Evolutionary conservation across 805 yeast species (phyloP).

Genomic region (Hyphopichia homilentoma): DNA sequence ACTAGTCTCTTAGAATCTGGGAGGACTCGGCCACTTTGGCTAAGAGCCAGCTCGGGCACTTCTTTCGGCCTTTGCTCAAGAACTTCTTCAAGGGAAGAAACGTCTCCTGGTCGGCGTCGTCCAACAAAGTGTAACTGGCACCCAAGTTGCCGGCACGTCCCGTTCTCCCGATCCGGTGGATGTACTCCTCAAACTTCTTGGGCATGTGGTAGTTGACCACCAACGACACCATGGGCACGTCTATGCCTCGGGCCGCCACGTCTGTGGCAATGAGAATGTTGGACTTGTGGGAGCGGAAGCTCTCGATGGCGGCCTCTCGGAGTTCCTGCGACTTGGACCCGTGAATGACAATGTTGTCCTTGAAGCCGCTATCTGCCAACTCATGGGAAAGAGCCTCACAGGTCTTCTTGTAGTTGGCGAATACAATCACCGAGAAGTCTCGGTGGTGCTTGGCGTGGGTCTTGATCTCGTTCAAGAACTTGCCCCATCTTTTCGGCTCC

Average conservation of each 20-base stretch:
- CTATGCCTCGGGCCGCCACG: constrained; percentile 94
- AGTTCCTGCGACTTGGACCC: constrained; percentile 85
- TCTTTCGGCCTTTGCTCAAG: constrained; percentile 34
- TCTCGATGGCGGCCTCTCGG: constrained; percentile 71
- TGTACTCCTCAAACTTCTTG: constrained; percentile 71
- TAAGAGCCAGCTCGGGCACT: constrained; percentile 24
- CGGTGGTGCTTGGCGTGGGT: constrained; percentile 38
- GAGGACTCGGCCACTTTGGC: constrained; percentile 2
- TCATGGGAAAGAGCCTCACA: constrained; percentile 65
- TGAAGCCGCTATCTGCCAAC: constrained; percentile 38
- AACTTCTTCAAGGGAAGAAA: constrained; percentile 50
- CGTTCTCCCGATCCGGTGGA: constrained; percentile 94
- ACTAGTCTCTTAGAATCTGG: not conserved
- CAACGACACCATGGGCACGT: constrained; percentile 79
- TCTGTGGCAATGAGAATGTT: constrained; percentile 85
- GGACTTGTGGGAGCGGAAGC: constrained; percentile 51
- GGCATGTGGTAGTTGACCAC: constrained; percentile 89
- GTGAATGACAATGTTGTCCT: constrained; percentile 61
- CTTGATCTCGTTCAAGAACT: constrained; percentile 35
- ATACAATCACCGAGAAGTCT: constrained; percentile 55
- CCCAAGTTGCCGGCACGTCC: constrained; percentile 92
- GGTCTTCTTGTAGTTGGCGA: constrained; percentile 71
- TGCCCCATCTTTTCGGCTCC: constrained; percentile 36
- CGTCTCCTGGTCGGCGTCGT: constrained; percentile 50
- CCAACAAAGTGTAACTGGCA: constrained; percentile 68